Evolutionary conservation across 768 basidiomycete species (phyloP), one percentile per base, ranked within the genome.

Genomic region (Phaeotremella fagi): DNA sequence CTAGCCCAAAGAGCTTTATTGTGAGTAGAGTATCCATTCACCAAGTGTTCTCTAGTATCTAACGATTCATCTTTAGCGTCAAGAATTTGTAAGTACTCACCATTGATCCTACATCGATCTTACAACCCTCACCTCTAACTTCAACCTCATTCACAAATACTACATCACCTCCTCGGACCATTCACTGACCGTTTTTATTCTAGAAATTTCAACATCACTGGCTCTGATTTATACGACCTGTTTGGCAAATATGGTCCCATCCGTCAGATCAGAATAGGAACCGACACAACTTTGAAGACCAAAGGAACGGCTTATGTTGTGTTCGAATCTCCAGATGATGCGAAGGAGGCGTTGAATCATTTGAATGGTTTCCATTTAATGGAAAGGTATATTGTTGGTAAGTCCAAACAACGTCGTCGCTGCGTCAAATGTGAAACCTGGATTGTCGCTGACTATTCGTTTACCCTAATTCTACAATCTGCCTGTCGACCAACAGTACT

Each of bases 221-320:
- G 91, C 48, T 87, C 90, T 57, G 91, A 97, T 75, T 75, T 97
- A 63, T 97, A 97, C 75, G 94, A 98, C 77, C 79, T 98, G 59
- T 98, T 99, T 65, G 94, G 91, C 50, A 88, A 90, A 59, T 99
- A 98, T 77, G 94, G 94, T 43, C 88, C 88, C 65, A 88, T 99
- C 63, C 85, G 94, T 45, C 94, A 99, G 76, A 85, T 99, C 59
- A 83, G 94, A 58, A 84, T 95, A 60, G 94, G 94, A 44, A 92
- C 84, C 59, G 69, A 73, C 45, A 28, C 46, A 18, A 88, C 90
- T 69, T 79, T 83, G 53, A 97, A 95, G 78, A 86, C 90, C 20
- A 88, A 86, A 71, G 94, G 94, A 25, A 97, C 94, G 7, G 94
- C 94, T 0, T 99, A 94, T 70, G 88, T 98, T 2, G 92, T 74